These are phyloP conservation scores for Zoysia japonica DNA, from an alignment of 176 grass and related monocot genomes.

Conservation along the genomic window DNA sequence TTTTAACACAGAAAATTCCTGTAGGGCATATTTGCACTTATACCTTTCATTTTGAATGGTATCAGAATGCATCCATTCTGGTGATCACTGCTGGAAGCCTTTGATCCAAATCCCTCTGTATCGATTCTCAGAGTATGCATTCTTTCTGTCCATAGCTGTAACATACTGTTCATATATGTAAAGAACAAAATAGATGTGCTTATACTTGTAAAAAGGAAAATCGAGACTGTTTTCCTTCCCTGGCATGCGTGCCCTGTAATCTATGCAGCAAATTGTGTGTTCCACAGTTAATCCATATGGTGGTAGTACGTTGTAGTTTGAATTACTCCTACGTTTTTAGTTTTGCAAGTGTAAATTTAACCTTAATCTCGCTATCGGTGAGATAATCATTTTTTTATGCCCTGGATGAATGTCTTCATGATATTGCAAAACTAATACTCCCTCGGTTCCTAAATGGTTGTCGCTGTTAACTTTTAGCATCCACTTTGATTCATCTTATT, in stretches of 20 bases:
- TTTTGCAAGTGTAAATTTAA: background rate
- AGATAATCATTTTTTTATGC: background rate
- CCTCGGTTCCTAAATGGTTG: too few relatives aligned
- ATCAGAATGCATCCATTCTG: slow-evolving; percentile 58
- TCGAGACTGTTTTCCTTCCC: background rate
- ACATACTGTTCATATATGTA: slow-evolving; percentile 6
- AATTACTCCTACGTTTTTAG: background rate
- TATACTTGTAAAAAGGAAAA: background rate
- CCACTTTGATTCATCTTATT: too few relatives aligned
- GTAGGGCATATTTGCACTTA: slow-evolving; percentile 60
- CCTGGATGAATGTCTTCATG: background rate
- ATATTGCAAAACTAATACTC: too few relatives aligned
- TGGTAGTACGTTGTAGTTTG: background rate
- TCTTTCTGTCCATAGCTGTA: slow-evolving; percentile 23
- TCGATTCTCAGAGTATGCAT: background rate
- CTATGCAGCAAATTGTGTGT: background rate
- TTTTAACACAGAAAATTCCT: slow-evolving; percentile 24
- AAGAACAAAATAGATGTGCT: slow-evolving; percentile 28
- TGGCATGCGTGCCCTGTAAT: background rate
- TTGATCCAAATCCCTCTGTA: slow-evolving; percentile 2
- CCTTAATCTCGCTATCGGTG: background rate
- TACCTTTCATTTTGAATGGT: slow-evolving; percentile 54
- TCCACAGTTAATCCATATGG: background rate
- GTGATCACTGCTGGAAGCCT: slow-evolving; percentile 28
- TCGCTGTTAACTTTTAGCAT: too few relatives aligned